Conservation (phyloP, 148 eudicot genomes). For the Amaranthus hypochondriacus region DNA sequence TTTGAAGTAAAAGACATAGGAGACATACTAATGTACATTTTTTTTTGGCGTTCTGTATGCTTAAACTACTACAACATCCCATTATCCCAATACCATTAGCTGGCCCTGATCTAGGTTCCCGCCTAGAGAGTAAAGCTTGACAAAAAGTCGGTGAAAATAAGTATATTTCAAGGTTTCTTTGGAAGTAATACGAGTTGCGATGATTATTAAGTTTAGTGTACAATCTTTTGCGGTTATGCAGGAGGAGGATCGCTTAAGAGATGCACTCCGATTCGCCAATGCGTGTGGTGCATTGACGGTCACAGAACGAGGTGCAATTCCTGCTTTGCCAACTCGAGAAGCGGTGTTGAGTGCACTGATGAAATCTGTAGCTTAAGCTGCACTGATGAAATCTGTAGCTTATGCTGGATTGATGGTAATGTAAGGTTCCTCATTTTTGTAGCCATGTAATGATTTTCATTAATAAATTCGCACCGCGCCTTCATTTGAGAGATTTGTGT, state of each 20-base stretch:
- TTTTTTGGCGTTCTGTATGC: too few relatives aligned
- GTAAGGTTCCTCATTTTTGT: conserved; percentile 1
- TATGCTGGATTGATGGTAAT: background rate
- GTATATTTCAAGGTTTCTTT: too few relatives aligned
- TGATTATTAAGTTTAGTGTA: too few relatives aligned
- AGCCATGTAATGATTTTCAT: conserved; percentile 14
- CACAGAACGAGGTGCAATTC: conserved; percentile 92
- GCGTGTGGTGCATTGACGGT: conserved; percentile 94
- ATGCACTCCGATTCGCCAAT: conserved; percentile 81
- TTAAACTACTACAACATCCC: too few relatives aligned
- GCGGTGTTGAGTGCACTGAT: conserved; percentile 58
- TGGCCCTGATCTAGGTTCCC: too few relatives aligned
- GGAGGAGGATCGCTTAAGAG: conserved; percentile 69
- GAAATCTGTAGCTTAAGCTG: conserved; percentile 49
- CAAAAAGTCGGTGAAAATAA: too few relatives aligned
- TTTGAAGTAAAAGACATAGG: too few relatives aligned
- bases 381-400: background rate
- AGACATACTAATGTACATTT: too few relatives aligned
- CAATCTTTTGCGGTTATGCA: conserved; percentile 16
- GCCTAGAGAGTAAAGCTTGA: too few relatives aligned
- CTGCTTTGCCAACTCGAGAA: conserved; percentile 80
- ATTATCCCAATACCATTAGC: too few relatives aligned
- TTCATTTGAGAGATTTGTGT: too few relatives aligned
- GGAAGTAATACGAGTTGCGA: too few relatives aligned
- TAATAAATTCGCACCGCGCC: conserved; percentile 12